Percentiles rank a stretch among this genome's conserved stretches.
Conservation (phyloP, 2,329 filamentous ascomycete genomes). For the Aspergillus sp. region DNA sequence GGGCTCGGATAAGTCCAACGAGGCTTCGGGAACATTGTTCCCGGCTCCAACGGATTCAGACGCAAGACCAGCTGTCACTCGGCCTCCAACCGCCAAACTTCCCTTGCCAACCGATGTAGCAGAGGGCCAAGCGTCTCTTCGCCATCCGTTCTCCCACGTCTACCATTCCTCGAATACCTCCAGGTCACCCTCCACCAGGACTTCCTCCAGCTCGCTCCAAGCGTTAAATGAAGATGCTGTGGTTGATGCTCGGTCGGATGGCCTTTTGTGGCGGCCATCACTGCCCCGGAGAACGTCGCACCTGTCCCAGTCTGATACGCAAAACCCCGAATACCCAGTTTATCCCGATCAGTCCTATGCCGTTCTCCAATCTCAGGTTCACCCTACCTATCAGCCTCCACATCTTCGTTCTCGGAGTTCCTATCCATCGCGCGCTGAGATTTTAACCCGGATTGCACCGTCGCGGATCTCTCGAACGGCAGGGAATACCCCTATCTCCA, state of each 20-base stretch:
- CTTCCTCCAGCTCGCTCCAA: slow-evolving; percentile 44
- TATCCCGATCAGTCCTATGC: slow-evolving; percentile 52
- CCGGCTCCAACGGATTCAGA: slow-evolving; percentile 23
- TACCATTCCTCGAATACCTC: slow-evolving; percentile 38
- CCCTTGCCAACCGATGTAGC: slow-evolving; percentile 25
- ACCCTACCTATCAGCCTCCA: slow-evolving; percentile 41
- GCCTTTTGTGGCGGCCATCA: slow-evolving; percentile 22
- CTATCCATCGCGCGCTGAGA: slow-evolving; percentile 40
- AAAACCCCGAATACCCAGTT: slow-evolving; percentile 39
- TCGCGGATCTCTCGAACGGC: slow-evolving; percentile 39
- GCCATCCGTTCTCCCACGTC: slow-evolving; percentile 33
- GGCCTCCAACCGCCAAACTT: slow-evolving; percentile 26
- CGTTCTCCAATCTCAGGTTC: slow-evolving; percentile 44
- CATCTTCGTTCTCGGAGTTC: slow-evolving; percentile 44
- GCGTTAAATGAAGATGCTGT: slow-evolving; percentile 40
- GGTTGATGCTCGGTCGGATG: slow-evolving; percentile 36
- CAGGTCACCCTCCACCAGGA: slow-evolving; percentile 37
- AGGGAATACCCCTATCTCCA: slow-evolving; percentile 49
- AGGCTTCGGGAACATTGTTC: slow-evolving; percentile 19
- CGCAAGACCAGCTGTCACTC: slow-evolving; percentile 20
- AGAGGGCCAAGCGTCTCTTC: slow-evolving; percentile 32
- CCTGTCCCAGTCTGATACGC: slow-evolving; percentile 24
- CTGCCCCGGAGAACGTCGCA: slow-evolving; percentile 28
- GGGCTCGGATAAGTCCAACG: slow-evolving; percentile 21
- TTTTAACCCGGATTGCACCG: slow-evolving; percentile 19